Evolutionary conservation across 1,284 basidiomycete genomes (phyloP).

Genomic region (Naganishia albida): DNA sequence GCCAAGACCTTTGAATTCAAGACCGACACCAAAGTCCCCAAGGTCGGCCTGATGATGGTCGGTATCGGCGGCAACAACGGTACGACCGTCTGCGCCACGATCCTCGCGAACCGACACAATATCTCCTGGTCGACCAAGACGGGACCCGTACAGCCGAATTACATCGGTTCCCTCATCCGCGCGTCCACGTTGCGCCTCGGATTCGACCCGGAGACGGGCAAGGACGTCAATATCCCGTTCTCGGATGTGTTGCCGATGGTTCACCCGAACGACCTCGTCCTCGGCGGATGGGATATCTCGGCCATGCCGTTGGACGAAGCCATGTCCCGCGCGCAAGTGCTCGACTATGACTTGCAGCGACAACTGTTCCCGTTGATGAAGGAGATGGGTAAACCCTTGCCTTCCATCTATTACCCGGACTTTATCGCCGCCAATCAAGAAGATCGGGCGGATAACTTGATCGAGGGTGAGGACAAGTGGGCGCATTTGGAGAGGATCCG

Average conservation of each 20-base stretch:
- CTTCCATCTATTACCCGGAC: slow-evolving; percentile 91
- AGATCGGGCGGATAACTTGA: slow-evolving; percentile 81
- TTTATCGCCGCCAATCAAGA: slow-evolving; percentile 98
- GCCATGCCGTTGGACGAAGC: slow-evolving; percentile 81
- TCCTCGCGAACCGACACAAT: slow-evolving; percentile 94
- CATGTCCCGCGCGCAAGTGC: slow-evolving; percentile 89
- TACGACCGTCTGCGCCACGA: slow-evolving; percentile 87
- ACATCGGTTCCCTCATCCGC: slow-evolving; percentile 84
- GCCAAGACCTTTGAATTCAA: slow-evolving; percentile 84
- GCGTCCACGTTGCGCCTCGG: slow-evolving; percentile 94
- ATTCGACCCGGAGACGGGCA: slow-evolving; percentile 75
- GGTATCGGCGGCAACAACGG: slow-evolving; percentile 98
- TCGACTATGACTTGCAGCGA: slow-evolving; percentile 96
- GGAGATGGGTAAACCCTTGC: slow-evolving; percentile 73
- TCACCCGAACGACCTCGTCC: slow-evolving; percentile 96
- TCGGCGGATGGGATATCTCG: slow-evolving; percentile 98
- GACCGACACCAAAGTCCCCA: slow-evolving; percentile 81
- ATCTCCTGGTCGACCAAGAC: slow-evolving; percentile 94
- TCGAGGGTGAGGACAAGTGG: slow-evolving; percentile 83
- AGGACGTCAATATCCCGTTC: slow-evolving; percentile 91
- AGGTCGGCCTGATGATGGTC: slow-evolving; percentile 97
- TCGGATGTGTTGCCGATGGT: slow-evolving; percentile 96
- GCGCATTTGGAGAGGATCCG: slow-evolving; percentile 90
- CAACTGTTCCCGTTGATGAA: slow-evolving; percentile 88
- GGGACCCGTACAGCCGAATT: slow-evolving; percentile 92